Evolutionary conservation across 768 basidiomycete species (phyloP).

Genomic region (Boletus edulis): DNA sequence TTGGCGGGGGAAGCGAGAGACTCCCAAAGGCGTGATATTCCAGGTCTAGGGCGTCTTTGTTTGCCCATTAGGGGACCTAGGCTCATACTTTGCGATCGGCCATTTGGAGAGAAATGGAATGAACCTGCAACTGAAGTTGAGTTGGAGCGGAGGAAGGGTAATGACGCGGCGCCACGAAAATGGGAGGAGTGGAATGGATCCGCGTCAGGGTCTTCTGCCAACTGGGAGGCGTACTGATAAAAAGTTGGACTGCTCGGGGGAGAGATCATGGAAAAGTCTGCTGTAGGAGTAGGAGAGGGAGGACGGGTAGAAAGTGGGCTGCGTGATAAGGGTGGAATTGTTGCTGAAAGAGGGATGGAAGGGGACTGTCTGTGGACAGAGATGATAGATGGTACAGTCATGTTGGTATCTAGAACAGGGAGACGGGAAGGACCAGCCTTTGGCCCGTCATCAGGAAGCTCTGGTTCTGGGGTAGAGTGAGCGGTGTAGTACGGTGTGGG

Average conservation of each 20-base stretch:
- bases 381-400: slow-evolving; percentile 3
- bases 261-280: slow-evolving; percentile 47
- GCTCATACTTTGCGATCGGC: slow-evolving; percentile 26
- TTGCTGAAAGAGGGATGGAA: slow-evolving; percentile 26
- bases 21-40: slow-evolving; percentile 35
- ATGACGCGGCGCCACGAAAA: slow-evolving; percentile 21
- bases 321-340: slow-evolving; percentile 22
- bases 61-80: slow-evolving; percentile 22
- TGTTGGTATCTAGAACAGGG: slow-evolving; percentile 20
- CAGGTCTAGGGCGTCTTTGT: slow-evolving; percentile 27
- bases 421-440: slow-evolving; percentile 29
- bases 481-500: slow-evolving; percentile 35
- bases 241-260: slow-evolving; percentile 38
- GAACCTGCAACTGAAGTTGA: slow-evolving; percentile 23
- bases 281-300: slow-evolving; percentile 43
- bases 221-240: slow-evolving; percentile 31
- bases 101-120: slow-evolving; percentile 16
- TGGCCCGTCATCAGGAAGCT: slow-evolving; percentile 10
- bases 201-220: slow-evolving; percentile 13
- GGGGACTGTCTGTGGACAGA: slow-evolving; percentile 18
- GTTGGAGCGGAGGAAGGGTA: slow-evolving; percentile 32
- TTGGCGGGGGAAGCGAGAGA: slow-evolving; percentile 32
- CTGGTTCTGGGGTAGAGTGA: slow-evolving; percentile 30
- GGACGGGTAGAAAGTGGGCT: slow-evolving; percentile 29
- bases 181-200: slow-evolving; percentile 25